Conservation (phyloP, 2,329 filamentous ascomycete genomes). For the Alternaria brassicae region DNA sequence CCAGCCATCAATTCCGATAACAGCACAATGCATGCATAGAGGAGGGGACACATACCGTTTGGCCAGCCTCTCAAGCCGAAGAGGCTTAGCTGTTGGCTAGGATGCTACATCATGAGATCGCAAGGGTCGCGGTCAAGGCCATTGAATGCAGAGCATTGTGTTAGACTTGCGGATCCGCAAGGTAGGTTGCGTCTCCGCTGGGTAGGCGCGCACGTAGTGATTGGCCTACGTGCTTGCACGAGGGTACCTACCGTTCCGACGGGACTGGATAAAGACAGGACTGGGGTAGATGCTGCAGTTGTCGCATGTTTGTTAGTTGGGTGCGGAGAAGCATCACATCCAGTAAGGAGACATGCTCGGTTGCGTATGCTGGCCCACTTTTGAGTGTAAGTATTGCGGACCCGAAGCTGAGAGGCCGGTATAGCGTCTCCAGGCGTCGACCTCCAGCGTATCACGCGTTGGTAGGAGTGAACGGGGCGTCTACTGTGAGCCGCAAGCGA, state of each 20-base stretch:
- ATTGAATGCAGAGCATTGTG: conserved; percentile 14
- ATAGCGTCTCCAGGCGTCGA: conserved; percentile 9
- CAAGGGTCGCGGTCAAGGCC: conserved; percentile 14
- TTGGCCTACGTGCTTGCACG: conserved; percentile 29
- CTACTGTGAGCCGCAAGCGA: background rate
- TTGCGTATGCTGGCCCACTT: conserved; percentile 24
- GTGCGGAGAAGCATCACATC: conserved; percentile 35
- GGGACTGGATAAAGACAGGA: conserved; percentile 27
- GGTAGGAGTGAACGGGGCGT: background rate
- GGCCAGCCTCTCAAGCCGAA: conserved; percentile 17
- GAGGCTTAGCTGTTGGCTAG: conserved; percentile 14
- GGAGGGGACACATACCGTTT: conserved; percentile 35
- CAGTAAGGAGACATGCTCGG: conserved; percentile 22
- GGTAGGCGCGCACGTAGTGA: conserved; percentile 23
- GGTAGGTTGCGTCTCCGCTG: conserved; percentile 16
- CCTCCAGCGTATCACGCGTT: conserved; percentile 13
- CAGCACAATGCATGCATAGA: conserved; percentile 30
- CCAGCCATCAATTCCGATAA: conserved; percentile 22
- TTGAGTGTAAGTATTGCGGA: conserved; percentile 33
- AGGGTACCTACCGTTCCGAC: conserved; percentile 25
- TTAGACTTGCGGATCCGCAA: conserved; percentile 45
- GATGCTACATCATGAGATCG: conserved; percentile 17
- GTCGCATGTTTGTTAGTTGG: conserved; percentile 20
- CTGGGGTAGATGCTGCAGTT: conserved; percentile 32
- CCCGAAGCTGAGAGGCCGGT: conserved; percentile 23